Evolutionary conservation across 2,329 filamentous ascomycete genomes (phyloP), one percentile per base, ranked within the genome.

Genomic region (Cladosporium sp.): DNA sequence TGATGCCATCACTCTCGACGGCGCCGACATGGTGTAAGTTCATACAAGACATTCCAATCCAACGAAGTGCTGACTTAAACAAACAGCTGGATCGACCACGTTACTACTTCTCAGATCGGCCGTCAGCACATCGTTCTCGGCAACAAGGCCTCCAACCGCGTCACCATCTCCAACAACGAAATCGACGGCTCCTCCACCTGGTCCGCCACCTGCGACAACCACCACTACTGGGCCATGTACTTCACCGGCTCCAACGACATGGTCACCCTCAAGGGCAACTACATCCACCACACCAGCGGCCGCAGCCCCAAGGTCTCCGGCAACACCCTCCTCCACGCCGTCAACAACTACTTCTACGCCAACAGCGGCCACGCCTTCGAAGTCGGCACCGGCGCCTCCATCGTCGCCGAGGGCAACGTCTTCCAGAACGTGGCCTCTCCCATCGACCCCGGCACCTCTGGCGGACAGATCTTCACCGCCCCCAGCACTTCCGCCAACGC

Each of bases 221-320:
- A 85, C 75, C 84, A 86, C 77, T 87, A 88, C 82, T 88, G 86
- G 84, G 81, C 77, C 23, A 74, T 86, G 68, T 86, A 85, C 77
- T 79, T 87, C 40, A 81, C 80, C 50, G 85, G 85, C 21, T 79
- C 62, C 21, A 64, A 75, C 73, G 85, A 88, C 72, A 69, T 83
- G 68, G 78, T 86, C 71, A 87, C 85, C 69, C 70, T 87, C 72
- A 84, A 85, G 79, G 79, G 80, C 69, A 87, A 87, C 81, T 86
- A 86, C 77, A 77, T 87, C 71, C 82, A 86, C 80, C 80, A 85
- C 75, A 82, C 81, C 61, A 81, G 79, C 12, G 85, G 85, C 61
- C 84, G 85, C 62, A 76, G 78, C 29, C 85, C 84, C 71, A 86
- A 86, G 78, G 78, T 87, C 29, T 77, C 75, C 64, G 79, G 78